phyloP scores from a whole-genome alignment of 495 filamentous ascomycete species.

The Xylaria acuta region DNA sequence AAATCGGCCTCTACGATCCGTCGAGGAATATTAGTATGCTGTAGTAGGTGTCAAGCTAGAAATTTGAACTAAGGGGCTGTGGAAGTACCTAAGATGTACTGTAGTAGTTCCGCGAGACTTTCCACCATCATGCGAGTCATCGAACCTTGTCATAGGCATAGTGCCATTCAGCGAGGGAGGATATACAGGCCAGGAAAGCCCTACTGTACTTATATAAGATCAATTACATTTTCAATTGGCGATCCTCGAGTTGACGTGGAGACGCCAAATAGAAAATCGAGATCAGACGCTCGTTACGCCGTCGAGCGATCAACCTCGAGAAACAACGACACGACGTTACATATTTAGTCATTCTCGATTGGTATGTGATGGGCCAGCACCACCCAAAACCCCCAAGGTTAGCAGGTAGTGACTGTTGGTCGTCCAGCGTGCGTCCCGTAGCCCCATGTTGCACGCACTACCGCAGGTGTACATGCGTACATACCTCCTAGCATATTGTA shows the following conservation, averaged over 20 bases:
- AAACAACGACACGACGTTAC: constrained; percentile 20
- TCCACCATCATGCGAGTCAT: constrained; percentile 17
- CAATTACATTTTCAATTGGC: not conserved
- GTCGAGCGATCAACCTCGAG: not conserved
- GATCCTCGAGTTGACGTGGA: not conserved
- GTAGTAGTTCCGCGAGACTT: not conserved
- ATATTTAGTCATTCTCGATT: not conserved
- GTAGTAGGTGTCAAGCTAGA: not conserved
- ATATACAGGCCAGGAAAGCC: not conserved
- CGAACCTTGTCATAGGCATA: not conserved
- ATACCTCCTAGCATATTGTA: not conserved
- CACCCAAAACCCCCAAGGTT: not conserved
- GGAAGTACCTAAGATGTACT: not conserved
- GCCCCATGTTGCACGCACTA: not conserved
- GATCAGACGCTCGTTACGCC: constrained; percentile 13
- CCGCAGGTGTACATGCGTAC: not conserved
- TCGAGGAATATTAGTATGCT: not conserved
- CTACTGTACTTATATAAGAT: not conserved
- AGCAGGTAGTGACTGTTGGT: not conserved
- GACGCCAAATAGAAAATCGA: not conserved
- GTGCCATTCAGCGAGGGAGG: not conserved
- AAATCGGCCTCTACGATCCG: not conserved
- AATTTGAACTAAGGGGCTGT: not conserved
- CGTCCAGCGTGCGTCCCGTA: not conserved
- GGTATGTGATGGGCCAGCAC: not conserved